Evolutionary conservation across 1,284 basidiomycete species (phyloP).

Genomic region (Ceratobasidium theobromae): DNA sequence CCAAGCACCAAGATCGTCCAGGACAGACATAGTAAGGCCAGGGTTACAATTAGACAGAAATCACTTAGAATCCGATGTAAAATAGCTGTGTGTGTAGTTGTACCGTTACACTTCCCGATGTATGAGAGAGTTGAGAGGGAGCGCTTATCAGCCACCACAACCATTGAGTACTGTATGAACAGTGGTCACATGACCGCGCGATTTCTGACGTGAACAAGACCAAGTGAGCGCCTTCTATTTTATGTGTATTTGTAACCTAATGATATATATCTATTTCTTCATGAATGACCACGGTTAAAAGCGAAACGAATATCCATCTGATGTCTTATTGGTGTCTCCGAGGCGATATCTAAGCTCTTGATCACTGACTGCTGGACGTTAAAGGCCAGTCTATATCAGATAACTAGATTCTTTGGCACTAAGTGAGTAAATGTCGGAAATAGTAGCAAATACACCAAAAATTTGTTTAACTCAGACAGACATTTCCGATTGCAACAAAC

Average conservation of each 20-base stretch:
- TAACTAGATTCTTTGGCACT: neutral
- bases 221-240: slow-evolving; percentile 13
- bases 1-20: slow-evolving; percentile 10
- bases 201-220: neutral
- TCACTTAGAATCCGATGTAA: neutral
- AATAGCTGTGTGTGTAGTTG: neutral
- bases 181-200: slow-evolving; percentile 11
- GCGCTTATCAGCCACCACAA: no score
- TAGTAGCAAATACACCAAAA: neutral
- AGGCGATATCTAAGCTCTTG: no score
- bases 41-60: neutral
- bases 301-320: no score
- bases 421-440: neutral
- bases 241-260: slow-evolving; percentile 1
- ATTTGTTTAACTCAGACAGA: neutral
- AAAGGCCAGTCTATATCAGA: no score
- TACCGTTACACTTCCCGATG: neutral
- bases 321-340: no score
- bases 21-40: neutral
- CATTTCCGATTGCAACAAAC: neutral
- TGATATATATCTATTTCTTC: neutral
- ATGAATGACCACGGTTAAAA: neutral
- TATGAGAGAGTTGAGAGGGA: neutral
- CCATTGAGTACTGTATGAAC: neutral
- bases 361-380: no score